These are phyloP conservation scores for Suillus hirtellus DNA, from an alignment of 768 basidiomycete species.

Conservation along the genomic window DNA sequence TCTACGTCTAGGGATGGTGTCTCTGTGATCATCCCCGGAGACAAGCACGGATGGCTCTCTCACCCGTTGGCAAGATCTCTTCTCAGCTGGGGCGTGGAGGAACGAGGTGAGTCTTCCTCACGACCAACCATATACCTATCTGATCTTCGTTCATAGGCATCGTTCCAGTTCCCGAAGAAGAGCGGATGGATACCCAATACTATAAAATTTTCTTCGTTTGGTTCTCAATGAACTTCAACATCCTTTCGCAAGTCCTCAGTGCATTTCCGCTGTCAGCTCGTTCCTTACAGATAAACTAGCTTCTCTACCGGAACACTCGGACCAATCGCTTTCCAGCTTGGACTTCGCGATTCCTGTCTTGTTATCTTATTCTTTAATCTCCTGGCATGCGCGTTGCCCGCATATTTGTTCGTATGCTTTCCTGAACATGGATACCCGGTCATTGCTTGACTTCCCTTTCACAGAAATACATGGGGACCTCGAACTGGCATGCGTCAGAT, in stretches of 20 bases:
- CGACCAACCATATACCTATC: neutral
- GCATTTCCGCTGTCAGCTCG: neutral
- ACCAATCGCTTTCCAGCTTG: conserved; percentile 59
- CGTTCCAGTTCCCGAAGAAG: conserved; percentile 48
- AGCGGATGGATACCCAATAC: conserved; percentile 56
- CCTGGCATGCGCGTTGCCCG: conserved; percentile 56
- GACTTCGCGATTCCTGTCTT: conserved; percentile 62
- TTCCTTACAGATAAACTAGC: conserved; percentile 30
- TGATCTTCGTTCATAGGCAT: conserved; percentile 39
- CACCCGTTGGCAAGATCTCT: conserved; percentile 19
- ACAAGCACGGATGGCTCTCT: neutral
- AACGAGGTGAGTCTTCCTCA: conserved; percentile 21
- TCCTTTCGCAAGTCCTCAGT: conserved; percentile 45
- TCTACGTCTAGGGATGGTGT: conserved; percentile 11
- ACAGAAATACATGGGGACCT: conserved; percentile 73
- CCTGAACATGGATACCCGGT: neutral
- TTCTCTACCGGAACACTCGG: conserved; percentile 72
- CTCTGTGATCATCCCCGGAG: conserved; percentile 6
- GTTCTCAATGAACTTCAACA: conserved; percentile 71
- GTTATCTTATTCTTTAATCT: conserved; percentile 70
- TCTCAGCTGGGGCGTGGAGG: conserved; percentile 35
- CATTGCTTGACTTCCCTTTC: conserved; percentile 2
- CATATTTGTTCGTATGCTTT: conserved; percentile 47
- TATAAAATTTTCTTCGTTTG: conserved; percentile 72
- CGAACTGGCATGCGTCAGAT: conserved; percentile 81